These are phyloP conservation scores for Jaltomata sinuosa DNA, from an alignment of 257 asterid species.

Conservation along the genomic window DNA sequence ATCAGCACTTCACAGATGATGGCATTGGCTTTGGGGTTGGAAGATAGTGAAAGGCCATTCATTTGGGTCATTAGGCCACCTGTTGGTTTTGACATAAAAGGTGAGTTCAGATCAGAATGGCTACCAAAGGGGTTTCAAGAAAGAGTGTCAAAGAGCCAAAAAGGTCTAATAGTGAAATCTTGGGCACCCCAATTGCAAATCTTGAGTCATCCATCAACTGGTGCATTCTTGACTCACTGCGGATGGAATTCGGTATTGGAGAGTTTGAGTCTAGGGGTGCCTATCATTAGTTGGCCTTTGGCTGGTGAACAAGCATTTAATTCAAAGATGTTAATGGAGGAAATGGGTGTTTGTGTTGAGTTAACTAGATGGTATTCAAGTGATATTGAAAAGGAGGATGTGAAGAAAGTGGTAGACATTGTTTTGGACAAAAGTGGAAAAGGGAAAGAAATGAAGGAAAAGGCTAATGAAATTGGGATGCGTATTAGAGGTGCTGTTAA, in stretches of 20 bases:
- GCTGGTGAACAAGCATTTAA: slow-evolving; percentile 91
- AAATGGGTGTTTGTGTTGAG: slow-evolving; percentile 66
- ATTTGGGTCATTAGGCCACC: slow-evolving; percentile 87
- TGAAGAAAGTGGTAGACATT: slow-evolving; percentile 42
- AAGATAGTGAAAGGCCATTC: slow-evolving; percentile 49
- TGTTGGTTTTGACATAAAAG: slow-evolving; percentile 32
- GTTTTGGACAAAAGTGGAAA: slow-evolving; percentile 43
- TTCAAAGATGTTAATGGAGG: slow-evolving; percentile 73
- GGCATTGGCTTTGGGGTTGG: slow-evolving; percentile 72
- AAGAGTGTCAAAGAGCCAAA: slow-evolving; percentile 11
- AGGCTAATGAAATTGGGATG: slow-evolving; percentile 42
- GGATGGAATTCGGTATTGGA: slow-evolving; percentile 92
- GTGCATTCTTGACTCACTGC: slow-evolving; percentile 76
- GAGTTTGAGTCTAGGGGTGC: slow-evolving; percentile 85
- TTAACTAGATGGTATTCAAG: slow-evolving; percentile 38
- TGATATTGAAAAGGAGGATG: slow-evolving; percentile 38
- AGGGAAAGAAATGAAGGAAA: slow-evolving; percentile 53
- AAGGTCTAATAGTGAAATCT: slow-evolving; percentile 53
- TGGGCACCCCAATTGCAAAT: slow-evolving; percentile 98
- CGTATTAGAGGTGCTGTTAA: slow-evolving; percentile 42
- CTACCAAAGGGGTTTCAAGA: slow-evolving; percentile 54
- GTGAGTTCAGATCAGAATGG: slow-evolving; percentile 63
- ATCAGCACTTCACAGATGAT: slow-evolving; percentile 68
- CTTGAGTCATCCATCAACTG: slow-evolving; percentile 57
- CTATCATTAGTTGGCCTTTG: slow-evolving; percentile 88